A percentile compares a stretch with the other conserved stretches of the same genome.
Evolutionary conservation across 495 filamentous ascomycete genomes (phyloP).

Genomic region (Astrocystis sublimbata): DNA sequence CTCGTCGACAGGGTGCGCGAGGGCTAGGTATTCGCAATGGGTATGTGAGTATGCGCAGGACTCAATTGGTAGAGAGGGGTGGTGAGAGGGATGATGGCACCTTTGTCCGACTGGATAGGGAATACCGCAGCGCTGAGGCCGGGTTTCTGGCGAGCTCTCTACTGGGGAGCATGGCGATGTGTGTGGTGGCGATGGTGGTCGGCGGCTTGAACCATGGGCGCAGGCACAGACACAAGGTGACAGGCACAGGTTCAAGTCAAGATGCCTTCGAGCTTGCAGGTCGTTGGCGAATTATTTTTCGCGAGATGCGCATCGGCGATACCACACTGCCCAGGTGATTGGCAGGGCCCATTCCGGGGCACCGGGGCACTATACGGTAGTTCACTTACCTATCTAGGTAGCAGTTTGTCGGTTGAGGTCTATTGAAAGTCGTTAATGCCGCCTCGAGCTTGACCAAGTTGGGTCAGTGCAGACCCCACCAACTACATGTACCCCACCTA

Average conservation of each 20-base stretch:
- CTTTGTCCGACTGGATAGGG: slow-evolving; percentile 32
- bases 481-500: too few relatives aligned
- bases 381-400: too few relatives aligned
- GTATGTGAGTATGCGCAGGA: not conserved
- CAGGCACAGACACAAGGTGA: not conserved
- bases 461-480: too few relatives aligned
- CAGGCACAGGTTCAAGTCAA: not conserved
- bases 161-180: slow-evolving; percentile 56
- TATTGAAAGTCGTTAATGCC: too few relatives aligned
- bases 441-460: too few relatives aligned
- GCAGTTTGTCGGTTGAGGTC: too few relatives aligned
- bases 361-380: too few relatives aligned
- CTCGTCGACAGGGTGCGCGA: slow-evolving; percentile 24
- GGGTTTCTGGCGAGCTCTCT: slow-evolving; percentile 51
- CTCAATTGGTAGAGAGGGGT: not conserved
- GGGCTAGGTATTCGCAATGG: slow-evolving; percentile 24
- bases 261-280: too few relatives aligned
- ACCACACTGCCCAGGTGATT: too few relatives aligned
- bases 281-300: slow-evolving; percentile 1
- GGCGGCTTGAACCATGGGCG: not conserved
- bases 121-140: slow-evolving; percentile 42
- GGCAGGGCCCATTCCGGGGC: not conserved
- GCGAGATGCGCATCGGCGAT: not conserved
- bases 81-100: slow-evolving; percentile 13
- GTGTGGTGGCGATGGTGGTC: slow-evolving; percentile 7